A percentile compares a stretch with the other conserved stretches of the same genome.
Conservation (phyloP, 139 green algal species). For the Chlorella sp. region DNA sequence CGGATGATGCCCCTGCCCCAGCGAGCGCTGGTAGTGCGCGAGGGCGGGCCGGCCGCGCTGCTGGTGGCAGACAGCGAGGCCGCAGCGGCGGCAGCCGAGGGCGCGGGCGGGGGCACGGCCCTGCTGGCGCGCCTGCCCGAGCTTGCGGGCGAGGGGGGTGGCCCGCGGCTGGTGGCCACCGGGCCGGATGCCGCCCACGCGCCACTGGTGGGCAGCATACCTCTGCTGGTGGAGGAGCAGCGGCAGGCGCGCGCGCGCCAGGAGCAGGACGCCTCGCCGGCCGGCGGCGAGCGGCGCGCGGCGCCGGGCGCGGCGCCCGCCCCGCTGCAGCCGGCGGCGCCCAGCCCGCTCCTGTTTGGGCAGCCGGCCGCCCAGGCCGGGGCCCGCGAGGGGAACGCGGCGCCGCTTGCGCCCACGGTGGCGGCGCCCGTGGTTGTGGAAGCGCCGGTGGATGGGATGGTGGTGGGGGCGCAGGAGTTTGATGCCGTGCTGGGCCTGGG, state of each 20-base stretch:
- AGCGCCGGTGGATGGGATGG: not conserved
- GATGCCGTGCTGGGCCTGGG: conserved; percentile 13
- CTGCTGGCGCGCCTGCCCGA: not conserved
- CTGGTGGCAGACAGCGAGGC: not conserved
- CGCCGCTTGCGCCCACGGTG: not conserved
- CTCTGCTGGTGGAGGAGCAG: conserved; percentile 5
- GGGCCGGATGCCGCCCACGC: not conserved
- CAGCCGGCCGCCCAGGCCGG: not conserved
- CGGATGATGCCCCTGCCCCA: conserved; percentile 16
- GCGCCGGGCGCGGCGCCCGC: not conserved
- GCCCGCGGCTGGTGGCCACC: conserved; percentile 5
- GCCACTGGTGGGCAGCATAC: conserved; percentile 27
- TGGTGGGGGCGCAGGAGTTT: conserved; percentile 9
- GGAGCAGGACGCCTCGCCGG: not conserved
- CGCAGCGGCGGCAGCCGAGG: not conserved
- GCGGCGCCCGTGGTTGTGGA: not conserved
- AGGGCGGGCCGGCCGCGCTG: conserved; percentile 4
- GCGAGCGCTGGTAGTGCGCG: conserved; percentile 21
- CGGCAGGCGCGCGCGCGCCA: not conserved
- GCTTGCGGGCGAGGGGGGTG: conserved; percentile 1
- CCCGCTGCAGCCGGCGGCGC: not conserved
- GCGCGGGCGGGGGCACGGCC: not conserved
- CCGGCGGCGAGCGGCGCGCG: not conserved
- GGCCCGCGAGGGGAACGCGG: not conserved
- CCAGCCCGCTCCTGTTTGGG: conserved; percentile 1